Evolutionary conservation across 768 basidiomycete genomes (phyloP), one percentile per base, ranked within the genome.

Genomic region (Rhizopogon roseolus): DNA sequence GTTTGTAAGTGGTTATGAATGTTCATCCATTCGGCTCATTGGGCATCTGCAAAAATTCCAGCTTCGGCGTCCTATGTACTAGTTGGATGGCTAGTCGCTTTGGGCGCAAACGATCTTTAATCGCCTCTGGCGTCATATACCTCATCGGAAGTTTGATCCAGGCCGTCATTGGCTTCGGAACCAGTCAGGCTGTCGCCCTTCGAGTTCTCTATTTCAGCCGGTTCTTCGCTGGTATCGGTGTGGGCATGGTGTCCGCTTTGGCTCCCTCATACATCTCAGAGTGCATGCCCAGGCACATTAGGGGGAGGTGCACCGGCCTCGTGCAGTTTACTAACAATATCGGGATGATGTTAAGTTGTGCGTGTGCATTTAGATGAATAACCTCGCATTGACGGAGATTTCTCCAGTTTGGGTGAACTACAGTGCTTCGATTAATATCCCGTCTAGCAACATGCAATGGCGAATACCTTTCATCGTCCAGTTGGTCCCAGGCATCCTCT

Each of bases 221-320:
- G 13, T 82, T 83, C 65, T 58, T 85, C 0, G 73, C 77, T 8
- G 83, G 84, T 6, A 67, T 82, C 46, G 81, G 82, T 1, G 79
- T 82, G 36, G 80, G 81, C 5, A 75, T 75, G 73, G 71, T 76
- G 4, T 71, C 71, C 6, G 73, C 74, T 1, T 62, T 78, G 6
- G 74, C 75, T 2, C 76, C 76, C 16, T 66, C 73, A 3, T 79
- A 78, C 52, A 71, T 77, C 7, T 77, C 76, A 3, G 77, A 78
- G 60, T 76, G 68, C 48, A 70, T 70, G 10, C 76, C 76, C 1
- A 68, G 59, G 50, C 62, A 67, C 10, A 76, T 79, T 36, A 67
- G 77, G 19, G 76, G 77, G 4, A 66, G 76, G 2, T 76, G 75
- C 50, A 78, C 77, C 7, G 74, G 74, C 0, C 62, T 72, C 50